Evolutionary conservation across 495 filamentous ascomycete species (phyloP), one percentile per base, ranked within the genome.

Genomic region (Penicillium paxilli): DNA sequence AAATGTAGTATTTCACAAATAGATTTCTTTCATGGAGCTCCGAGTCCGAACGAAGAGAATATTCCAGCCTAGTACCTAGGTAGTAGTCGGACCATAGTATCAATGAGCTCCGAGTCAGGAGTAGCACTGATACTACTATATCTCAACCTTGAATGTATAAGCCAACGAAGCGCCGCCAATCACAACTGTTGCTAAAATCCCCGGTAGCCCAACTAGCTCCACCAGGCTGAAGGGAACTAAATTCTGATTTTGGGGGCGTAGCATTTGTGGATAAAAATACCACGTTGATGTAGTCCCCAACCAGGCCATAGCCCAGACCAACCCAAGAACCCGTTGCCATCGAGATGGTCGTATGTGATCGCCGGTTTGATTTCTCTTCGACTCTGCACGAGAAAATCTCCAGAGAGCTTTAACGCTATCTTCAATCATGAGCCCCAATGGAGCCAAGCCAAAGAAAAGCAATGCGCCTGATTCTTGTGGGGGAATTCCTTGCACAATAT

Each of bases 401-500:
- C 55, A 66, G 7, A 55, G 5, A 3, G 10, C 41, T 48, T 63
- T 65, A 30, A 71, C 41, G n/a, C 45, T 52, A 57, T 70, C 69
- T 52, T 64, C 61, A 21, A 60, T 55, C 47, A 68, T 51, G 0
- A 70, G 49, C 2, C 62, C 73, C 12, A 77, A 12, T 4, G 65
- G 62, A 28, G 68, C 66, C 16, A 55, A 35, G 11, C 49, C 21
- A 37, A 77, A 77, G 37, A 74, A 75, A 22, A 60, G 48, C 23
- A 71, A 49, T 10, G 55, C 59, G 6, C 63, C 61, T 7, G 69
- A 65, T 25, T 61, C 48, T 11, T 52, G 48, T 6, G 58, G 46
- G 6, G 62, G 52, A 0, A 62, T 54, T 10, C 72, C 66, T 24
- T 61, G 47, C 12, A 67, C 61, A n/a, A 67, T 26, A 55, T 70